Evolutionary conservation across 441 rosid genomes (phyloP).

Genomic region (Populus hybrid): DNA sequence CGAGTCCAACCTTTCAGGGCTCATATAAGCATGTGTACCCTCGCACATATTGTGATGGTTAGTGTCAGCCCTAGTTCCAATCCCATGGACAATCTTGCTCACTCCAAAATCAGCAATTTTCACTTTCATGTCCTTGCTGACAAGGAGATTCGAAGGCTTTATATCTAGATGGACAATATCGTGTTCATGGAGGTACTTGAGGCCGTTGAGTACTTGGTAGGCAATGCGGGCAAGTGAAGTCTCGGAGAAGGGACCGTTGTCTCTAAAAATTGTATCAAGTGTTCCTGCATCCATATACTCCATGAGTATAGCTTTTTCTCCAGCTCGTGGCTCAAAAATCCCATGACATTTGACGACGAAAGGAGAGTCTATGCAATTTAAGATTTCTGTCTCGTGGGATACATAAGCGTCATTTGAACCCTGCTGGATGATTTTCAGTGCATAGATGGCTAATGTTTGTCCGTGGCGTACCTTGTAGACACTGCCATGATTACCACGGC

Average conservation of each 20-base stretch:
- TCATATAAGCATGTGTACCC: constrained; percentile 77
- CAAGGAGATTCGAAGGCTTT: constrained; percentile 9
- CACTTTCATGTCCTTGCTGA: constrained; percentile 1
- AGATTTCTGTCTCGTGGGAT: constrained; percentile 57
- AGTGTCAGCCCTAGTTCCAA: constrained; percentile 26
- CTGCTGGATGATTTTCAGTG: constrained; percentile 45
- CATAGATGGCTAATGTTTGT: constrained; percentile 42
- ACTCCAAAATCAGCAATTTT: constrained; percentile 6
- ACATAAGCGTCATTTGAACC: constrained; percentile 44
- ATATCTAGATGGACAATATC: constrained; percentile 66
- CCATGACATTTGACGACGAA: constrained; percentile 46
- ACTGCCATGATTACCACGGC: constrained; percentile 65
- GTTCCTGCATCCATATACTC: constrained; percentile 68
- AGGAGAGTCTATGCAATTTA: constrained; percentile 59
- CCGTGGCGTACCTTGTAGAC: constrained; percentile 57
- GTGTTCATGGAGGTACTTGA: constrained; percentile 47
- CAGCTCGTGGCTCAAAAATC: constrained; percentile 44
- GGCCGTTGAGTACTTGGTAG: constrained; percentile 44
- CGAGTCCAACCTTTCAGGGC: constrained; percentile 69
- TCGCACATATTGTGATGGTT: constrained; percentile 46
- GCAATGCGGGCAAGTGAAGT: constrained; percentile 38
- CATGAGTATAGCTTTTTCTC: constrained; percentile 54
- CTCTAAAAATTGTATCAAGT: constrained; percentile 36
- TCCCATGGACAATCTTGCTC: constrained; percentile 23
- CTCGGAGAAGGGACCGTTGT: constrained; percentile 49